Base-by-base conservation (phyloP, 2,329 filamentous ascomycete genomes). In the Geosmithia flava region DNA sequence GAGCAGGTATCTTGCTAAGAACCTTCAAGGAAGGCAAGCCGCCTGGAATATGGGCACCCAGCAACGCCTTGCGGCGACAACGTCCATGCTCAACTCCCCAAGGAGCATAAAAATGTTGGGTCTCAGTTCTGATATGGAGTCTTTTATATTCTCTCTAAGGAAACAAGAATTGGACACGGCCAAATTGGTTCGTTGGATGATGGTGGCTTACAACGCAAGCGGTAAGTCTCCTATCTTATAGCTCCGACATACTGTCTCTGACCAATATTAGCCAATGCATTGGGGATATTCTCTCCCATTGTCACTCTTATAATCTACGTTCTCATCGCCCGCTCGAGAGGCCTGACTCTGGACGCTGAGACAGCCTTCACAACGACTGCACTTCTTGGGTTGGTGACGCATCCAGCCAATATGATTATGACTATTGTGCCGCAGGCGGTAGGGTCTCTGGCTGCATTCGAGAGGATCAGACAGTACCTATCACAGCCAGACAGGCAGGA, bases 221-320 rank as follows among this genome's bases (percentile, higher is more conserved):
- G 67, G 67, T 68, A 49, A 47, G 58, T 59, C 23, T 16, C 23
- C 23, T 27, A 8, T 27, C 23, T 4, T 8, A 27, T 27, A 27
- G 8, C 8, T 27, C 4, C 8, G 4, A 8, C 8, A 27, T 4
- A 8, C 23, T 8, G 23, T 5, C 23, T 27, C 23, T 27, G 23
- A 20, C 39, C 23, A 19, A 3, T 29, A 11, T 37, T 37, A 66
- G 68, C 68, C 7, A 70, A 70, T 52, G 64, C 65, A 0, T 52
- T 68, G 7, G 68, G 68, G 0, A 65, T 70, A 39, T 70, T 70
- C 30, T 51, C 65, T 0, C 67, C 68, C 0, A 64, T 59, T 4
- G 45, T 68, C 2, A 69, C 67, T 0, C 42, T 71, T 0, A 55
- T 63, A 0, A 45, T 68, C 0, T 71, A 59, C 45, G 63, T 60